Conservation (phyloP, 2,329 filamentous ascomycete genomes). For the Ophiostoma pallidulum region DNA sequence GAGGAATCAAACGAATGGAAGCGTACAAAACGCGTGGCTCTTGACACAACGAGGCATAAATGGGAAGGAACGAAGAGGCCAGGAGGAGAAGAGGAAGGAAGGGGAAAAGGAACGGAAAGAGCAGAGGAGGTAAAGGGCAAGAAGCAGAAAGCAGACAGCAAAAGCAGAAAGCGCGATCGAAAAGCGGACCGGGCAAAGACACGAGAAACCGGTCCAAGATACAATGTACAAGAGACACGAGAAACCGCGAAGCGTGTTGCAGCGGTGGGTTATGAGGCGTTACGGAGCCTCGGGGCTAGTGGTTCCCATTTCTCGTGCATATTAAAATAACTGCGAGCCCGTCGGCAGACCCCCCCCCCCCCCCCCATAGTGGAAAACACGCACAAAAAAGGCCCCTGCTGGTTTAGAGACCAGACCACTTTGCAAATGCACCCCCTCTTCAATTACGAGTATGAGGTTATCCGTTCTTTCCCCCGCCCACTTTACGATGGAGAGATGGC, state of each 20-base stretch:
- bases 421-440: background rate
- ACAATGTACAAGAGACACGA: conserved; percentile 14
- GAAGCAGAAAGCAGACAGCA: no score
- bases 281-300: background rate
- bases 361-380: background rate
- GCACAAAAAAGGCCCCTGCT: no score
- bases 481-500: background rate
- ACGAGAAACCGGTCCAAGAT: conserved; percentile 16
- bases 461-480: background rate
- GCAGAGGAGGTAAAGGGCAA: conserved; percentile 6
- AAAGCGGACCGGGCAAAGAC: conserved; percentile 13
- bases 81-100: background rate
- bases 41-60: background rate
- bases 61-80: conserved; percentile 9
- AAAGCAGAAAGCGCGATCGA: conserved; percentile 6
- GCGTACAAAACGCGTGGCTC: conserved; percentile 11
- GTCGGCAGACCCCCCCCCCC: no score
- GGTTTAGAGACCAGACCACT: no score
- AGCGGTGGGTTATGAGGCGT: conserved; percentile 7
- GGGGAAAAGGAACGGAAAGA: background rate
- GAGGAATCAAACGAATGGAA: conserved; percentile 6
- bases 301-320: conserved; percentile 15
- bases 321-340: no score
- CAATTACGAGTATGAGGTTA: background rate
- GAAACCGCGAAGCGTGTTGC: conserved; percentile 18